Base-by-base conservation (phyloP, 2,329 filamentous ascomycete species). In the Pseudohalonectria lignicola region DNA sequence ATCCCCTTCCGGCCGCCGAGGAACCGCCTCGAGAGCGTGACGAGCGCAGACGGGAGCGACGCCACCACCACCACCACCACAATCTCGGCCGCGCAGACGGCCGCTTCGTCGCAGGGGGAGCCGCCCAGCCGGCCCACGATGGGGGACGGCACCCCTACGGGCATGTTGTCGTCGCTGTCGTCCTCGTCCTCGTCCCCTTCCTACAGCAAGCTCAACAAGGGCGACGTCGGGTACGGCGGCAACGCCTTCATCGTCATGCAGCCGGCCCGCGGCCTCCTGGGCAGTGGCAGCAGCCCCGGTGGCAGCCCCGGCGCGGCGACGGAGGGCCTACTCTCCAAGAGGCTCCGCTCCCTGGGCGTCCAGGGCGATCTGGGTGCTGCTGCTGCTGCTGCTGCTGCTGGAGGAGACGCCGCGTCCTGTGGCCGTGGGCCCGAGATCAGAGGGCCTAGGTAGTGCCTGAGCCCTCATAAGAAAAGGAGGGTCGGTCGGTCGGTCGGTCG, bases 141-240 rank as follows among this genome's bases (percentile, higher is more conserved):
- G 19, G 58, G 56, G 33, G 60, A 60, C 39, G 55, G 56, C 34
- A 48, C 47, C 31, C 45, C 40, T 8, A 41, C 55, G 40, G 59
- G 47, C 15, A 44, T 7, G 34, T 31, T 41, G 45, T 15, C 20
- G 30, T 18, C 20, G 32, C 38, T 39, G 40, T 13, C 25, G 21
- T 12, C 17, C 16, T 10, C 8, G 6, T 25, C 34, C 16, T n/a
- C 18, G 31, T 23, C 8, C 12, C n/a, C 29, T 17, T 7, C 12
- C 8, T 86, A 87, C 51, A 73, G 74, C 50, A 87, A 87, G 52
- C 70, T 86, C 16, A 76, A 53, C 48, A 82, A 71, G 52, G 77
- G 76, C 5, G 78, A 86, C 43, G 55, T 65, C 16, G 70, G 77
- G 26, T 79, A 83, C 50, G 72, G 79, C 28, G 67, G 74, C 1